Evolutionary conservation across 1,284 basidiomycete species (phyloP).

Genomic region (Ustilago trichophora): DNA sequence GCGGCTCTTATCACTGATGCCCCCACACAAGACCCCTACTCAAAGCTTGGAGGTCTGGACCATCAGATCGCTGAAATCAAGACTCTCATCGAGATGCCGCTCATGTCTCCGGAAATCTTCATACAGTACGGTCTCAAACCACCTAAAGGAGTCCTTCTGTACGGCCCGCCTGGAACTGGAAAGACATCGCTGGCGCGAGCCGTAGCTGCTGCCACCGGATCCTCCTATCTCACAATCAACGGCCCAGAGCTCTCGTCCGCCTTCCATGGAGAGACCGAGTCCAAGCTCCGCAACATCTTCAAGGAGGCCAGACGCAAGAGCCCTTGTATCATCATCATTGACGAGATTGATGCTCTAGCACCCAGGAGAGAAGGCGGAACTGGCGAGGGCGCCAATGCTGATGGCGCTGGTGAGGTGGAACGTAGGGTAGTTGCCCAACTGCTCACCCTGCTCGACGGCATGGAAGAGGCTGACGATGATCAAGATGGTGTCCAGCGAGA

Average conservation of each 20-base stretch:
- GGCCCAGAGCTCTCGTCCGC: constrained; percentile 93
- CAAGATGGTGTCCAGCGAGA: constrained; percentile 36
- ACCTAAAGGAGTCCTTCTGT: constrained; percentile 64
- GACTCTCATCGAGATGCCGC: constrained; percentile 92
- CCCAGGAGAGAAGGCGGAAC: constrained; percentile 86
- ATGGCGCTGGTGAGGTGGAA: constrained; percentile 79
- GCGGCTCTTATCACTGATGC: not conserved
- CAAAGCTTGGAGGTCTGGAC: constrained; percentile 85
- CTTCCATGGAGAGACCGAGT: constrained; percentile 96
- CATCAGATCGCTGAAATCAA: constrained; percentile 88
- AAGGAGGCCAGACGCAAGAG: constrained; percentile 80
- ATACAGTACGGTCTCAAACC: constrained; percentile 76
- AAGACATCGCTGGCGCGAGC: constrained; percentile 65
- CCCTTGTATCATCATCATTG: constrained; percentile 87
- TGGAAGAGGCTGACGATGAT: constrained; percentile 68
- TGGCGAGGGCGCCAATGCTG: constrained; percentile 74
- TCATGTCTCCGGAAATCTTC: constrained; percentile 89
- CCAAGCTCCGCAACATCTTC: constrained; percentile 87
- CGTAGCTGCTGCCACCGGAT: constrained; percentile 56
- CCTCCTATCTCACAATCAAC: constrained; percentile 73
- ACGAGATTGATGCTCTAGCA: constrained; percentile 95
- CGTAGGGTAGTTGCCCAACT: constrained; percentile 94
- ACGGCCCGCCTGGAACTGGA: constrained; percentile 66
- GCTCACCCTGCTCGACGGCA: constrained; percentile 92
- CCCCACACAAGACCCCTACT: constrained; percentile 67